Base-by-base conservation (phyloP, 2,329 filamentous ascomycete genomes). In the Paracoccidioides lutzii region DNA sequence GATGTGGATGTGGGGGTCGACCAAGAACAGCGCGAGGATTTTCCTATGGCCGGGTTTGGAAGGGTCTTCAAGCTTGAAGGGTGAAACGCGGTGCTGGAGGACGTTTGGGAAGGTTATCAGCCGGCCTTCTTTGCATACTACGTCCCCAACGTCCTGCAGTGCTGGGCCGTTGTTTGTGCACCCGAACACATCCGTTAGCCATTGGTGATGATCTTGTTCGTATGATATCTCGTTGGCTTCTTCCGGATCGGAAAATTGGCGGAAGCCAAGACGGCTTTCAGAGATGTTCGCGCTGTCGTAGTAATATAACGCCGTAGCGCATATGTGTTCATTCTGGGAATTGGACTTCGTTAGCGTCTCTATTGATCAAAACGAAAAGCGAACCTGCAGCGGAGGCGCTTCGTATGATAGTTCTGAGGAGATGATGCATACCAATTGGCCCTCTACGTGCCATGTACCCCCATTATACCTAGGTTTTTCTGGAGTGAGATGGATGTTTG, bases 261-360 rank as follows among this genome's bases (percentile, higher is more conserved):
- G 76, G 63, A 85, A 82, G 3, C 69, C 67, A 4, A 85, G 71
- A 4, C 61, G 63, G 49, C 73, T 75, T 1, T 77, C 71, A 0
- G 77, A 78, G 52, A 85, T 77, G 64, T 87, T 87, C 0, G 81
- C 75, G 48, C 65, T 70, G 57, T 83, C 78, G 60, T 81, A 81
- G 65, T 83, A 82, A 66, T 82, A 83, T 15, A 86, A 69, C 0
- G 82, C 79, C 0, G 81, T 82, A 0, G 81, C 81, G 59, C 76
- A 77, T 41, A 87, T 84, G 59, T 78, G 78, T 65, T 87, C 83
- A 61, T 86, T 85, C 68, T 72, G 45, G n/a, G 30, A 42, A 6
- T 22, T 2, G 22, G 22, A 22, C 5, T 28, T 44, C 30, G 22
- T 51, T 4, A 51, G 49, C 22, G 22, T 7, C 33, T 37, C 7